These are phyloP conservation scores for Apodospora peruviana DNA, from an alignment of 495 filamentous ascomycete genomes.

Conservation along the genomic window DNA sequence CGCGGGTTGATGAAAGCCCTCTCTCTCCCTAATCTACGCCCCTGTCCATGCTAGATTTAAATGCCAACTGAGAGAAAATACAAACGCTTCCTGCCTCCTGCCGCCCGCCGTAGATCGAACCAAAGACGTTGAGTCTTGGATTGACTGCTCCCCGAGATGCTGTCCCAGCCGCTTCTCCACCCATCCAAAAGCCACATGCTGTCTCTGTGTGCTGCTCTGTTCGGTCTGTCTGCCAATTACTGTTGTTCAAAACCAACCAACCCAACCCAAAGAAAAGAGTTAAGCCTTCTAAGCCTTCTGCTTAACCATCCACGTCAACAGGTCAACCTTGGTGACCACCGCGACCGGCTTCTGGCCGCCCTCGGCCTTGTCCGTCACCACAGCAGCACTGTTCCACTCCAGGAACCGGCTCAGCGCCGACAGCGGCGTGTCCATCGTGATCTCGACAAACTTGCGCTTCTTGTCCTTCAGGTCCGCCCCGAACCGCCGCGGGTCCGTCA, in stretches of 20 bases:
- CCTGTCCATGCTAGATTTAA: background rate
- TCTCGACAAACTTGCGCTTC: conserved; percentile 79
- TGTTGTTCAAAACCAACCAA: background rate
- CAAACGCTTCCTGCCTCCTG: background rate
- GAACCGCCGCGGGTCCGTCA: conserved; percentile 73
- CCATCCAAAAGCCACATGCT: background rate
- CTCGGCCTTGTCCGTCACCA: conserved; percentile 68
- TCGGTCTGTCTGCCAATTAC: background rate
- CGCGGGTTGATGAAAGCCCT: background rate
- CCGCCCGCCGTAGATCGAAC: background rate
- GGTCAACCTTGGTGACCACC: conserved; percentile 93
- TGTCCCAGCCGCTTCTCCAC: too few relatives aligned
- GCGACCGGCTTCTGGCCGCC: conserved; percentile 66
- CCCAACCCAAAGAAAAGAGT: background rate
- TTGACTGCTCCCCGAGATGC: too few relatives aligned
- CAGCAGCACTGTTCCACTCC: conserved; percentile 93
- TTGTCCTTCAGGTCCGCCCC: conserved; percentile 39
- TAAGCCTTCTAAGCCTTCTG: conserved; percentile 32
- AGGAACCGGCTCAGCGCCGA: conserved; percentile 83
- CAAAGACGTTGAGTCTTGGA: conserved; percentile 21
- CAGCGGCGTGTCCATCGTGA: conserved; percentile 84
- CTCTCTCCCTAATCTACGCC: background rate
- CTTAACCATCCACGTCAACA: conserved; percentile 88
- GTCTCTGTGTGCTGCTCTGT: too few relatives aligned
- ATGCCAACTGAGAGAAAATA: background rate